Conservation (phyloP, 2,329 filamentous ascomycete genomes). For the Penicillium freii region DNA sequence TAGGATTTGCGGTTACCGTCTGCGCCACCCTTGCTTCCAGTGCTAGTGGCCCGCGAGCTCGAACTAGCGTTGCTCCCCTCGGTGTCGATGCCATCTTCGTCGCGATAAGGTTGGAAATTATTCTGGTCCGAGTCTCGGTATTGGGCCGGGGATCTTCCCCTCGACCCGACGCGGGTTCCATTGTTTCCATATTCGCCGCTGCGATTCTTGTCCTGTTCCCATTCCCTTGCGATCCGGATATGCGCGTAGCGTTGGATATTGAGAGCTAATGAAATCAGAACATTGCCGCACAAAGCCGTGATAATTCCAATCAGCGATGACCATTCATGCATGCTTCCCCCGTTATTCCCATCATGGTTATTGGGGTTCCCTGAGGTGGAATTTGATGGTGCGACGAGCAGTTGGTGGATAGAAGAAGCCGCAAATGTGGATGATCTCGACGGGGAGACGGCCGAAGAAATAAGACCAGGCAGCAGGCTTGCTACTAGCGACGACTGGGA, state of each 20-base stretch:
- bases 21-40: slow-evolving; percentile 39
- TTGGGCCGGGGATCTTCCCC: slow-evolving; percentile 11
- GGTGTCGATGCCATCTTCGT: slow-evolving; percentile 38
- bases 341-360: slow-evolving; percentile 21
- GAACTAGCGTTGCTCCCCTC: slow-evolving; percentile 21
- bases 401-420: slow-evolving; percentile 18
- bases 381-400: slow-evolving; percentile 13
- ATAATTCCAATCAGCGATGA: slow-evolving; percentile 92
- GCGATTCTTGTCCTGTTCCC: slow-evolving; percentile 56
- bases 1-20: slow-evolving; percentile 65
- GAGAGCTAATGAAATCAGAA: slow-evolving; percentile 90
- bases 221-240: slow-evolving; percentile 73
- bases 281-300: slow-evolving; percentile 87
- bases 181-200: slow-evolving; percentile 47
- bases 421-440: slow-evolving; percentile 17
- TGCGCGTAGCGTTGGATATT: slow-evolving; percentile 97
- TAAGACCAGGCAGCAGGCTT: slow-evolving; percentile 29
- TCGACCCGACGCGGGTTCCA: slow-evolving; percentile 11
- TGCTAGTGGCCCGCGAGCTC: slow-evolving; percentile 40
- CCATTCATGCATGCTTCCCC: slow-evolving; percentile 54
- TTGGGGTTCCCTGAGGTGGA: slow-evolving; percentile 16
- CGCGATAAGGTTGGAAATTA: slow-evolving; percentile 22
- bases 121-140: slow-evolving; percentile 16
- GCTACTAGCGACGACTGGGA: slow-evolving; percentile 28
- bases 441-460: slow-evolving; percentile 25